Conservation (phyloP, 1,284 basidiomycete species). For the Amylostereum areolatum region DNA sequence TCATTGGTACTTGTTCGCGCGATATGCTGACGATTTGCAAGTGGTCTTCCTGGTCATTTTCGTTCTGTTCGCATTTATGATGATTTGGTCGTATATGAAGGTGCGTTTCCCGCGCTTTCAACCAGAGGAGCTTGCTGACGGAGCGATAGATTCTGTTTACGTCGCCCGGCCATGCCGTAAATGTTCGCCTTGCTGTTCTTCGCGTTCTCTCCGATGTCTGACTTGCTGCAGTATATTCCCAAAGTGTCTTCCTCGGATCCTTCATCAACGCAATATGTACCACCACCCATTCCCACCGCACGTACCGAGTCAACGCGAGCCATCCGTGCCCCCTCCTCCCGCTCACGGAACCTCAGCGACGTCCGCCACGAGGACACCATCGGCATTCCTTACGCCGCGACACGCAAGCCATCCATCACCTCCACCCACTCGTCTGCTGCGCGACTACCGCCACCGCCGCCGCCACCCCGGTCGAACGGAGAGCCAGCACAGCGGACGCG, state of each 20-base stretch:
- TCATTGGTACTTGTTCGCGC: neutral
- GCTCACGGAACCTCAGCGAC: neutral
- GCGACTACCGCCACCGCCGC: neutral
- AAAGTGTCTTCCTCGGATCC: neutral
- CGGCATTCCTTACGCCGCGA: neutral
- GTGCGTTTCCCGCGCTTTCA: slow-evolving; percentile 28
- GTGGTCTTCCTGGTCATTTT: slow-evolving; percentile 58
- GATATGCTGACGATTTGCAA: slow-evolving; percentile 18
- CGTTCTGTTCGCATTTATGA: slow-evolving; percentile 57
- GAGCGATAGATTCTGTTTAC: slow-evolving; percentile 50
- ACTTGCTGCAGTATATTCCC: neutral
- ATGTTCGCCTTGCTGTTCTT: slow-evolving; percentile 39
- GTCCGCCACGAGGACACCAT: neutral
- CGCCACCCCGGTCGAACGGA: neutral
- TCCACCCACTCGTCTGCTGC: neutral
- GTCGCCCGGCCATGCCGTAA: slow-evolving; percentile 61
- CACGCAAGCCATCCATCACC: neutral
- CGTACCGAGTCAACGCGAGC: no score
- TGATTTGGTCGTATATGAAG: slow-evolving; percentile 66
- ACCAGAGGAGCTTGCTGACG: no score
- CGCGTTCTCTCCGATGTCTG: no score
- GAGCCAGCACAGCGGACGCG: neutral
- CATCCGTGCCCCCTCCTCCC: neutral
- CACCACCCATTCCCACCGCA: no score
- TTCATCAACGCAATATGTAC: no score